Conservation (phyloP, 495 filamentous ascomycete genomes). For the Xylaria grammica region DNA sequence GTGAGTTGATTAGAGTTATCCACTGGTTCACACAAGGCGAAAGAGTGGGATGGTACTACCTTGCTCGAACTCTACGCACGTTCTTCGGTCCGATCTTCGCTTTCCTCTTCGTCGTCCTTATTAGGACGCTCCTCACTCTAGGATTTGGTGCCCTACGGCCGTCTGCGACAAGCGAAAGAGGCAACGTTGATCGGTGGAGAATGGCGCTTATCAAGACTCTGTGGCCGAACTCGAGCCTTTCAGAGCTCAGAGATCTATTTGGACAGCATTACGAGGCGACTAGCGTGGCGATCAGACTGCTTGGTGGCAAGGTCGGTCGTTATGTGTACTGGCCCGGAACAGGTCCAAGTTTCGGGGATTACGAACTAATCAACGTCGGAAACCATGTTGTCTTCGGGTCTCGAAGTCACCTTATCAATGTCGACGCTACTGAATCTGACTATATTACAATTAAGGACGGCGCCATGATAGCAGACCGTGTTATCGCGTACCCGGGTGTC, state of each 20-base stretch:
- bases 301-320: conserved; percentile 51
- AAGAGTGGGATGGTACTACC: conserved; percentile 47
- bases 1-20: conserved; percentile 38
- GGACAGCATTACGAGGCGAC: conserved; percentile 51
- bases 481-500: conserved; percentile 47
- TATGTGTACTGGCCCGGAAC: conserved; percentile 57
- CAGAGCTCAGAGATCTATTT: conserved; percentile 41
- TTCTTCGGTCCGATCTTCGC: conserved; percentile 42
- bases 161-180: conserved; percentile 31
- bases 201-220: conserved; percentile 40
- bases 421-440: conserved; percentile 48
- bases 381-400: conserved; percentile 57
- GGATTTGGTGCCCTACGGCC: conserved; percentile 39
- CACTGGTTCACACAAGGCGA: conserved; percentile 46
- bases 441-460: conserved; percentile 44
- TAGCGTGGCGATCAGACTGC: conserved; percentile 42
- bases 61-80: conserved; percentile 40
- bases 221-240: conserved; percentile 37
- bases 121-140: conserved; percentile 31
- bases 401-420: conserved; percentile 49
- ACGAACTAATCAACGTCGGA: conserved; percentile 52
- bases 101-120: conserved; percentile 37
- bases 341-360: conserved; percentile 50
- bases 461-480: conserved; percentile 54
- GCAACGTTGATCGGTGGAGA: conserved; percentile 41